phyloP scores from a whole-genome alignment of 805 yeast genomes.

The Zygosaccharomyces kombuchaensis region DNA sequence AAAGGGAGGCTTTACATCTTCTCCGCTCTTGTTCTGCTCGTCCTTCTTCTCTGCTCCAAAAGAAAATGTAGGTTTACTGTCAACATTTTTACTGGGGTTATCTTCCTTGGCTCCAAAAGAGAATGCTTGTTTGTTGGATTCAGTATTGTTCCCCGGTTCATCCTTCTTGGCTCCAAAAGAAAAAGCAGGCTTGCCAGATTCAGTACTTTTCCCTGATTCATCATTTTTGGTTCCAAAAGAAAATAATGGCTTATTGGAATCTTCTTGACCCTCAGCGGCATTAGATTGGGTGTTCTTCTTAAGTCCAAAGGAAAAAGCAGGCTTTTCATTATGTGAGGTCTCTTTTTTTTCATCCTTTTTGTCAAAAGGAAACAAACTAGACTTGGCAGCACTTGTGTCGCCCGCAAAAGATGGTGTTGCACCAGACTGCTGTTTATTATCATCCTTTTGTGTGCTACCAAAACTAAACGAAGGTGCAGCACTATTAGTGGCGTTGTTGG shows the following conservation, averaged over 20 bases:
- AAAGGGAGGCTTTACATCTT: slow-evolving; percentile 11
- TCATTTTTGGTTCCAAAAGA: slow-evolving; percentile 19
- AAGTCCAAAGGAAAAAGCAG: slow-evolving; percentile 65
- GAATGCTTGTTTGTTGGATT: slow-evolving; percentile 33
- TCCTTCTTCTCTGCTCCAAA: slow-evolving; percentile 5
- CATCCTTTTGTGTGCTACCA: slow-evolving; percentile 17
- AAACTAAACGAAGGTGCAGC: slow-evolving; percentile 19
- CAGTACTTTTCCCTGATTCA: slow-evolving; percentile 7
- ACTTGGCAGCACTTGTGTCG: slow-evolving; percentile 5
- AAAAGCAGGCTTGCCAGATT: slow-evolving; percentile 17
- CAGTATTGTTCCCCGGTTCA: slow-evolving; percentile 17
- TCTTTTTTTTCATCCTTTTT: slow-evolving; percentile 8
- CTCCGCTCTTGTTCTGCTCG: background rate
- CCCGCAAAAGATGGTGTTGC: slow-evolving; percentile 19
- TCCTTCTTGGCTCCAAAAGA: slow-evolving; percentile 19
- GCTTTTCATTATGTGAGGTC: slow-evolving; percentile 4
- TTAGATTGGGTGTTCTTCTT: slow-evolving; percentile 3
- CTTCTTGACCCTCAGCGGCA: slow-evolving; percentile 2
- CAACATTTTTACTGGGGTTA: background rate
- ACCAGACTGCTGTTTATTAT: slow-evolving; percentile 8
- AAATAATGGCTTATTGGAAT: slow-evolving; percentile 16
- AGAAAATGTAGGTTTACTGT: background rate
- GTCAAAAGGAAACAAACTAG: slow-evolving; percentile 15
- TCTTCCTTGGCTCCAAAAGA: slow-evolving; percentile 55
- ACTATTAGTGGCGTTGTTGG: background rate